Evolutionary conservation across 148 eudicot genomes (phyloP), one percentile per base, ranked within the genome.

Genomic region (Linanthus parryae): DNA sequence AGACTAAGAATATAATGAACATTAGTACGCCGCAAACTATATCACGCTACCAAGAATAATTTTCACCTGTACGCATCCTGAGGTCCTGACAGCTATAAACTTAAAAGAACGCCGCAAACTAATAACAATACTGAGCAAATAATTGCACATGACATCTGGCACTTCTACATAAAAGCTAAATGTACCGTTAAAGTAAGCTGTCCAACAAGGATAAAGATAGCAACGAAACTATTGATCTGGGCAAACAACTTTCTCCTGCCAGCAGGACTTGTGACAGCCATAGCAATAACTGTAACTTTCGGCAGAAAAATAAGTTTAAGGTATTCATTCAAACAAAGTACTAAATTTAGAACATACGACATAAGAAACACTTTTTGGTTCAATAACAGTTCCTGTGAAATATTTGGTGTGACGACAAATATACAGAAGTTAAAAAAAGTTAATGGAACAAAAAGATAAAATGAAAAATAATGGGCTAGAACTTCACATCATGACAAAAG

Each of bases 111-210:
- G 35, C 35, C 35, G 5, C 7, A 11, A 31, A 21, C 2, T 20
- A 10, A 42, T 42, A 10, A 16, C 45, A 17, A 16, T 16, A n/a
- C n/a, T n/a, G 26, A 27, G 38, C 35, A 40, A 30, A 56, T 3
- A 42, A 27, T 56, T 20, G 11, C 40, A 51, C 4, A 52, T 23
- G 36, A 52, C 15, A 10, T 15, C 4, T n/a, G 19, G 12, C 0
- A 29, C 18, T 28, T 29, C 41, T 9, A 29, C 29, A 41, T 7
- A 15, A 19, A 19, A 56, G 60, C 25, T 14, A 66, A 58, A 22
- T 73, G 68, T 82, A 90, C 97, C 86, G 97, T 91, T 44, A 91
- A 70, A 63, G 94, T 81, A 53, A 91, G 88, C 63, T 91, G 97
- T 41, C 97, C 95, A 23, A 72, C 66, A 67, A 91, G 84, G 61